A percentile compares a stretch with the other conserved stretches of the same genome.
phyloP scores from a whole-genome alignment of 2,329 filamentous ascomycete species.

The Endoconidiophora polonica region DNA sequence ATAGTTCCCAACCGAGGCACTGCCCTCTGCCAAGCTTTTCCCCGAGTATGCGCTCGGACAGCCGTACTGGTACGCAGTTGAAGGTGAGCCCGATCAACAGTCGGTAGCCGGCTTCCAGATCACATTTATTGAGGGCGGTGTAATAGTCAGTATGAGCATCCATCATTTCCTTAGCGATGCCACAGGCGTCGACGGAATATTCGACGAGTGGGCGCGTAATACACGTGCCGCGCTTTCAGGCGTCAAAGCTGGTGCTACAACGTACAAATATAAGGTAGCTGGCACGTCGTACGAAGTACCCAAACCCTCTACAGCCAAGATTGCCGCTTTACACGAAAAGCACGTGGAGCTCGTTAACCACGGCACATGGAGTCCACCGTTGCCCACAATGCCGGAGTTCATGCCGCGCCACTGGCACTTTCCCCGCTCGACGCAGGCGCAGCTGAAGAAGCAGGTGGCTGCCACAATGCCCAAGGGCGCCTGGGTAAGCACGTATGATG shows the following conservation, averaged over 20 bases:
- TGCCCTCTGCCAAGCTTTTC: not conserved
- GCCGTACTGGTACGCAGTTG: not conserved
- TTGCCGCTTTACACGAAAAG: not conserved
- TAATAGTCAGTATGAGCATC: not conserved
- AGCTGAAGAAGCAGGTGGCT: not conserved
- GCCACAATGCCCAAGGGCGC: not conserved
- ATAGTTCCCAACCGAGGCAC: not conserved
- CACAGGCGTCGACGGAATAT: constrained; percentile 2
- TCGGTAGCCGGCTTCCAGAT: constrained; percentile 2
- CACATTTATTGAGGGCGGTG: constrained; percentile 6
- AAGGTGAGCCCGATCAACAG: not conserved
- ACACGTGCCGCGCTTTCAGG: not conserved
- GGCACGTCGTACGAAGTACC: constrained; percentile 6
- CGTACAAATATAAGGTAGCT: not conserved
- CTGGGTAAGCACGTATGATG: constrained; percentile 6
- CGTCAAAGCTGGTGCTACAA: not conserved
- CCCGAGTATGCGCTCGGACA: not conserved
- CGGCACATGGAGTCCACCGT: not conserved
- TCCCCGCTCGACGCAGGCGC: not conserved
- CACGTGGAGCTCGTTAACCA: not conserved
- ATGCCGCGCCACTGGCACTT: constrained; percentile 6
- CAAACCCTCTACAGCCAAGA: not conserved
- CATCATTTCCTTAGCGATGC: constrained; percentile 4
- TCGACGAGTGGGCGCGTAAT: constrained; percentile 4
- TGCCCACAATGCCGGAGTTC: not conserved